A percentile compares a stretch with the other conserved stretches of the same genome.
phyloP scores from a whole-genome alignment of 1,284 basidiomycete species.

The Cryptococcus wingfieldii region DNA sequence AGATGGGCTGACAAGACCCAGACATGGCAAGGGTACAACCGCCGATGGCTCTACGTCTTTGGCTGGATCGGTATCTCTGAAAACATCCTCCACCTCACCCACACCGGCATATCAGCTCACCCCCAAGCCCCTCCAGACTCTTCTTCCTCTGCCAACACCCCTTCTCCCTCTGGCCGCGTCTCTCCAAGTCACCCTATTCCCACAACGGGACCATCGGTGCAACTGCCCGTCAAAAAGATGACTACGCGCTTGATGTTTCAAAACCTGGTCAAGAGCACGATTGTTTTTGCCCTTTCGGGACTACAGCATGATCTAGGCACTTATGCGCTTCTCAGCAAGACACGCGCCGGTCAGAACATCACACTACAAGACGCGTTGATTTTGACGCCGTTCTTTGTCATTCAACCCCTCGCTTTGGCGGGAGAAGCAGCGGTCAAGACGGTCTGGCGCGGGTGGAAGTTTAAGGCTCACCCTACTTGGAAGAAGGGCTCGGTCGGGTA shows the following conservation, averaged over 20 bases:
- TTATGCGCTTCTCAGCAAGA: slow-evolving; percentile 22
- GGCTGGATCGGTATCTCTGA: slow-evolving; percentile 41
- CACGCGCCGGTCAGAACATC: not conserved
- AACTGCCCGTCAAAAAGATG: slow-evolving; percentile 3
- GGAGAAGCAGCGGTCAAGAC: slow-evolving; percentile 34
- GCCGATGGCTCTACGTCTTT: slow-evolving; percentile 32
- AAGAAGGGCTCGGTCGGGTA: not conserved
- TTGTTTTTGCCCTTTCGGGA: slow-evolving; percentile 39
- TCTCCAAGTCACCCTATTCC: slow-evolving; percentile 29
- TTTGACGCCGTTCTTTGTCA: slow-evolving; percentile 38
- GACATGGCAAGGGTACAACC: slow-evolving; percentile 42
- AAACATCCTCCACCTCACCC: slow-evolving; percentile 35
- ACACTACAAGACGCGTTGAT: slow-evolving; percentile 13
- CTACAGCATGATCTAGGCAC: slow-evolving; percentile 36
- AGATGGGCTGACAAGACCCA: slow-evolving; percentile 5
- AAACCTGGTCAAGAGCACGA: slow-evolving; percentile 38
- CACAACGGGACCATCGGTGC: slow-evolving; percentile 1
- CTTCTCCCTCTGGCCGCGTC: slow-evolving; percentile 15
- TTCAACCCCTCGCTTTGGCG: slow-evolving; percentile 37
- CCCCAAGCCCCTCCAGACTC: slow-evolving; percentile 3
- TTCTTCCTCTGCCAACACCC: slow-evolving; percentile 4
- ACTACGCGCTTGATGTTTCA: slow-evolving; percentile 14
- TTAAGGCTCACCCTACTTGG: slow-evolving; percentile 4
- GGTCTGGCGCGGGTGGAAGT: slow-evolving; percentile 25
- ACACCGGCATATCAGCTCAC: slow-evolving; percentile 24